Conservation (phyloP, 2,329 filamentous ascomycete species). For the Clonostachys solani region DNA sequence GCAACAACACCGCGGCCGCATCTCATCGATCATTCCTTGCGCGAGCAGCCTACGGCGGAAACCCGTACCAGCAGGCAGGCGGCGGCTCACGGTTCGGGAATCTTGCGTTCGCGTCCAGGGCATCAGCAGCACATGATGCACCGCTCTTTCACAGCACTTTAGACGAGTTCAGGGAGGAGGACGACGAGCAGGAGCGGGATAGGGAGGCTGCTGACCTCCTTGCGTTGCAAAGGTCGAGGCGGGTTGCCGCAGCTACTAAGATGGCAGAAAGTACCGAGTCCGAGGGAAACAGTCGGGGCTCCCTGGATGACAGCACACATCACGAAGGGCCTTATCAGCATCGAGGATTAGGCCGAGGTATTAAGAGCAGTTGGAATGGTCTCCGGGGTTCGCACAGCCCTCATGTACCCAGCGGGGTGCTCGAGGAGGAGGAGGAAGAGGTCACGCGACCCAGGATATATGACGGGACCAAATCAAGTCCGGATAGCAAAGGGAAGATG, state of each 20-base stretch:
- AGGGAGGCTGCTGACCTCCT: constrained; percentile 92
- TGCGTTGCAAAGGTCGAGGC: constrained; percentile 82
- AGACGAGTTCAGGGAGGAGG: constrained; percentile 87
- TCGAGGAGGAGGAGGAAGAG: constrained; percentile 38
- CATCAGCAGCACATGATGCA: constrained; percentile 69
- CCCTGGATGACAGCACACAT: constrained; percentile 23
- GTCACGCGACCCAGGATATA: constrained; percentile 13
- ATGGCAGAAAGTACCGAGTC: constrained; percentile 82
- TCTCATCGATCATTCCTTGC: constrained; percentile 36
- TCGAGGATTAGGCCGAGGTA: constrained; percentile 43
- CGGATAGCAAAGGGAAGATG: constrained; percentile 57
- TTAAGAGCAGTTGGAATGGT: constrained; percentile 63
- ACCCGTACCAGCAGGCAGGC: constrained; percentile 79
- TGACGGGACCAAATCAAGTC: constrained; percentile 14
- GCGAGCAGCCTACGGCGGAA: constrained; percentile 46
- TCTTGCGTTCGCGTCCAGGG: constrained; percentile 70
- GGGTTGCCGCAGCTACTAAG: constrained; percentile 80
- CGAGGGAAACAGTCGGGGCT: constrained; percentile 44
- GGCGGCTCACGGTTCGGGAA: constrained; percentile 68
- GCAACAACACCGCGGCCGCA: constrained; percentile 27
- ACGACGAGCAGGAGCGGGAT: constrained; percentile 87
- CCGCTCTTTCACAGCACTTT: constrained; percentile 92
- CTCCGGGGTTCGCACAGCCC: constrained; percentile 33
- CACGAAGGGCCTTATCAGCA: constrained; percentile 34
- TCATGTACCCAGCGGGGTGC: constrained; percentile 14